A percentile compares a stretch with the other conserved stretches of the same genome.
These are phyloP conservation scores for Ophiostoma angusticollis DNA, from an alignment of 2,329 filamentous ascomycete genomes.

Conservation along the genomic window DNA sequence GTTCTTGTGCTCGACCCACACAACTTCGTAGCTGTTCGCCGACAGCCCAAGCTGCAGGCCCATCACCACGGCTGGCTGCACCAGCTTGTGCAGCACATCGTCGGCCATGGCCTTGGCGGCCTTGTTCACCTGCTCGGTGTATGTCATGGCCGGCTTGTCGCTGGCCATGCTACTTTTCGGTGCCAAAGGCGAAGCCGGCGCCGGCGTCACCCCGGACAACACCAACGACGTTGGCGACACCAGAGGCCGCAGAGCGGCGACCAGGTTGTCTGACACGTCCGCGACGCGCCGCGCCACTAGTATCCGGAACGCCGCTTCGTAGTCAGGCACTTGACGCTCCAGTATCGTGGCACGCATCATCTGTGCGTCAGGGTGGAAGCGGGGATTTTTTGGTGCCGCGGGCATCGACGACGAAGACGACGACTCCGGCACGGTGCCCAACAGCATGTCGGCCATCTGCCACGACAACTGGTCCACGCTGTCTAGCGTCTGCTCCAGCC, in stretches of 20 bases:
- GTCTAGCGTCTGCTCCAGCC: no score
- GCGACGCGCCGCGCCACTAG: background rate
- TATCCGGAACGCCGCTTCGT: background rate
- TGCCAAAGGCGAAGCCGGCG: no score
- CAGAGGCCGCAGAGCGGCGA: background rate
- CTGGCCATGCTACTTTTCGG: no score
- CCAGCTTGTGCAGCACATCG: background rate
- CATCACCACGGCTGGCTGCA: background rate
- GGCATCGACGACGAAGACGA: background rate
- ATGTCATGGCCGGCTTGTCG: no score
- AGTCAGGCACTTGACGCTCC: no score
- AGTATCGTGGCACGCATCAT: background rate
- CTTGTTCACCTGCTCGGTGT: no score
- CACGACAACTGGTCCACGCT: no score
- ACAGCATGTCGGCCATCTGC: no score
- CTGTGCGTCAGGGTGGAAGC: background rate
- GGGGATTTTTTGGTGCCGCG: background rate
- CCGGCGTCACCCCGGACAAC: no score
- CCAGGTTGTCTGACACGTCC: background rate
- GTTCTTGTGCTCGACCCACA: conserved; percentile 1
- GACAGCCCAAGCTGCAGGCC: background rate
- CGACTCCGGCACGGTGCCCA: background rate
- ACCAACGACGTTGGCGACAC: no score
- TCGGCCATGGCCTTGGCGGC: no score
- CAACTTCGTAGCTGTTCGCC: background rate